Evolutionary conservation across 1,139 yeast species (phyloP).

Genomic region (Debaryomycetaceae sp.): DNA sequence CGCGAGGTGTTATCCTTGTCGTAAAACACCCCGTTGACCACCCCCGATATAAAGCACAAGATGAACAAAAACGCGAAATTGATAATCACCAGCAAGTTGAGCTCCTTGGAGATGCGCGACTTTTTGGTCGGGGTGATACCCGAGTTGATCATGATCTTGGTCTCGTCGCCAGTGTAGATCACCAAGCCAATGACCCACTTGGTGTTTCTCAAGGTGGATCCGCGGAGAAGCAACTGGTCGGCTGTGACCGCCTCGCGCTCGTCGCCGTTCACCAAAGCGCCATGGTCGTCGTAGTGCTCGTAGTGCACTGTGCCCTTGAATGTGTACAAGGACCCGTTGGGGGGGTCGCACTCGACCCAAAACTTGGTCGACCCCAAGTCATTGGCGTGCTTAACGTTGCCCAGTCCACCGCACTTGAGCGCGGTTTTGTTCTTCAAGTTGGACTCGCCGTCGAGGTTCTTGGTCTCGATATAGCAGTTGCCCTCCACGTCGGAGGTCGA

Average conservation of each 20-base stretch:
- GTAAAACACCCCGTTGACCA: slow-evolving; percentile 78
- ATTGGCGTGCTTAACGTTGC: slow-evolving; percentile 53
- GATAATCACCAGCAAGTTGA: slow-evolving; percentile 75
- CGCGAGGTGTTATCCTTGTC: slow-evolving; percentile 51
- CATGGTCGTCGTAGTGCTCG: slow-evolving; percentile 39
- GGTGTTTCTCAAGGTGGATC: slow-evolving; percentile 88
- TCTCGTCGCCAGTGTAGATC: slow-evolving; percentile 82
- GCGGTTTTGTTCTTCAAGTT: slow-evolving; percentile 81
- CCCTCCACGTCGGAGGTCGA: slow-evolving; percentile 88
- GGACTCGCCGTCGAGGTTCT: slow-evolving; percentile 94
- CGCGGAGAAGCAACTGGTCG: slow-evolving; percentile 80
- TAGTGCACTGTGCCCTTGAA: slow-evolving; percentile 83
- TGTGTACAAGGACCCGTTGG: slow-evolving; percentile 77
- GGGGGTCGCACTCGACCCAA: slow-evolving; percentile 89
- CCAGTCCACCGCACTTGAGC: slow-evolving; percentile 59
- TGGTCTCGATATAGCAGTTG: slow-evolving; percentile 89
- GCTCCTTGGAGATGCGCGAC: slow-evolving; percentile 76
- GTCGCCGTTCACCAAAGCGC: slow-evolving; percentile 34
- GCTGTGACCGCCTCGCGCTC: slow-evolving; percentile 73
- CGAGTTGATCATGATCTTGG: slow-evolving; percentile 89
- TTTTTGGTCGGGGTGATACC: slow-evolving; percentile 90
- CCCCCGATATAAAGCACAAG: slow-evolving; percentile 77
- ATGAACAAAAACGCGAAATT: slow-evolving; percentile 74
- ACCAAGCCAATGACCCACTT: slow-evolving; percentile 92
- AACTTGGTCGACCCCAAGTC: slow-evolving; percentile 75